Conservation (phyloP, 305 asterid genomes). For the Ajuga reptans region DNA sequence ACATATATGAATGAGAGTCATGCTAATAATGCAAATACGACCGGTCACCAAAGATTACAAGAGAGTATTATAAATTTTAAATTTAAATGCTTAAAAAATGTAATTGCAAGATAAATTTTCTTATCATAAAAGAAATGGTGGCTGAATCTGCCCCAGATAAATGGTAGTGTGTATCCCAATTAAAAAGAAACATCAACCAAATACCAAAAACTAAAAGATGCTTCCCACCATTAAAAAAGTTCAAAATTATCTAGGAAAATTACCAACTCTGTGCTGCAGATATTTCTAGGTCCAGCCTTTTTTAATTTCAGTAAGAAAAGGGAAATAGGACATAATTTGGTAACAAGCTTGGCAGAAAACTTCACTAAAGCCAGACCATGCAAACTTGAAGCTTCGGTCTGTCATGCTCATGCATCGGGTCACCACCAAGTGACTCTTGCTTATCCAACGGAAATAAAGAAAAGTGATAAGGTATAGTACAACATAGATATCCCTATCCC, state of each 20-base stretch:
- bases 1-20: conserved; percentile 18
- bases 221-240: too few species aligned
- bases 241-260: neutral
- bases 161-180: conserved; percentile 13
- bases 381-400: neutral
- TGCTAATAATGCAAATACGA: neutral
- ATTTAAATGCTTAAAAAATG: neutral
- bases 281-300: too few species aligned
- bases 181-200: conserved; percentile 1
- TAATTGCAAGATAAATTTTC: neutral
- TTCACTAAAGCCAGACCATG: neutral
- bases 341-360: conserved; percentile 1
- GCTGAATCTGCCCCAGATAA: neutral
- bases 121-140: conserved; percentile 7
- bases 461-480: neutral
- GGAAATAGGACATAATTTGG: too few species aligned
- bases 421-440: conserved; percentile 1
- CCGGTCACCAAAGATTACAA: neutral
- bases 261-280: neutral
- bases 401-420: neutral
- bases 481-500: neutral
- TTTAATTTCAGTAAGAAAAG: too few species aligned
- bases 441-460: neutral
- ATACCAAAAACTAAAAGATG: neutral
- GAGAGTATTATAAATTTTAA: neutral